Evolutionary conservation across 164 flowering plant species (phyloP).

Genomic region (Akebia trifoliata): DNA sequence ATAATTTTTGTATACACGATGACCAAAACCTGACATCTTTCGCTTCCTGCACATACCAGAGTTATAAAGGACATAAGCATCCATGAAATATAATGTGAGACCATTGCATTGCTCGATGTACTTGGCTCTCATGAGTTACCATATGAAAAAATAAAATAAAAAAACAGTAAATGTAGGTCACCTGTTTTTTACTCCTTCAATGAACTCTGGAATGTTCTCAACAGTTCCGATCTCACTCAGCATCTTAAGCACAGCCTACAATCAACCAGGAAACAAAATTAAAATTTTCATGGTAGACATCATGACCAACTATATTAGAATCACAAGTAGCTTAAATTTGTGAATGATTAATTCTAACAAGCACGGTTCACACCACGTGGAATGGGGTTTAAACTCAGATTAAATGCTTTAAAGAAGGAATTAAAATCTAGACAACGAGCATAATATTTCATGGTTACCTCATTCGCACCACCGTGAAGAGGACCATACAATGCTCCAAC

Average conservation of each 20-base stretch:
- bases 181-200: conserved; percentile 96
- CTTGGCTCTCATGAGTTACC: too few relatives aligned
- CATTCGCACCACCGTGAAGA: conserved; percentile 99
- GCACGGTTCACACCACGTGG: neutral
- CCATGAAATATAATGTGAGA: too few relatives aligned
- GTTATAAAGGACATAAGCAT: too few relatives aligned
- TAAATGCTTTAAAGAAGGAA: neutral
- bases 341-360: neutral
- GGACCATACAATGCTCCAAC: conserved; percentile 99
- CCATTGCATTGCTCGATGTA: too few relatives aligned
- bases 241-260: conserved; percentile 98
- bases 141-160: neutral
- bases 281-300: too few relatives aligned
- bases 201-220: conserved; percentile 93
- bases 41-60: conserved; percentile 58
- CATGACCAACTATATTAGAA: neutral
- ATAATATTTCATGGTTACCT: conserved; percentile 41
- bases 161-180: conserved; percentile 4
- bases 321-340: neutral
- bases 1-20: conserved; percentile 96
- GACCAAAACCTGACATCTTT: conserved; percentile 99
- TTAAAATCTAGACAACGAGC: neutral
- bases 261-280: conserved; percentile 7
- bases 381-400: neutral
- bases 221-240: conserved; percentile 82